Evolutionary conservation across 1,284 basidiomycete species (phyloP).

Genomic region (Leccinum subatratum): DNA sequence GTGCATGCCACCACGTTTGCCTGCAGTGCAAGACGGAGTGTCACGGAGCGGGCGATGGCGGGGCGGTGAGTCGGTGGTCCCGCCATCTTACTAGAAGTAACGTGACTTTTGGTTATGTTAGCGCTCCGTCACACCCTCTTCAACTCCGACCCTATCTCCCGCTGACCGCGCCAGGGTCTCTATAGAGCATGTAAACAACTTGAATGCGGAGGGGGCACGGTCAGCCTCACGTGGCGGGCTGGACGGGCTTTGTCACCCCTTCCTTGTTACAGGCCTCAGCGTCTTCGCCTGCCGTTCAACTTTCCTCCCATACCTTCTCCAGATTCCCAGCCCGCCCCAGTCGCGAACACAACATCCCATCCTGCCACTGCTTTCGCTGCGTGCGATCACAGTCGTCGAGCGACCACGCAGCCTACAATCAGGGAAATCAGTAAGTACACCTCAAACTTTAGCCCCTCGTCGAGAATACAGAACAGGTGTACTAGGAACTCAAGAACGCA

Average conservation of each 20-base stretch:
- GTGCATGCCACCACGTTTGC: too few relatives aligned
- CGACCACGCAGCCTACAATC: conserved; percentile 38
- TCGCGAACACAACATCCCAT: conserved; percentile 43
- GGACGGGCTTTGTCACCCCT: conserved; percentile 56
- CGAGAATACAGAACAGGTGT: conserved; percentile 25
- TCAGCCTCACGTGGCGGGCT: conserved; percentile 46
- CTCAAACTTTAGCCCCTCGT: conserved; percentile 37
- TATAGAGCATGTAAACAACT: conserved; percentile 33
- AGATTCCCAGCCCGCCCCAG: conserved; percentile 47
- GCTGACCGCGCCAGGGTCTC: conserved; percentile 30
- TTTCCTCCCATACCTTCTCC: conserved; percentile 51
- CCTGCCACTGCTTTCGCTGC: conserved; percentile 41
- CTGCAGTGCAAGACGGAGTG: too few relatives aligned
- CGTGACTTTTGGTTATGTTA: too few relatives aligned
- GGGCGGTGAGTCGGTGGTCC: too few relatives aligned
- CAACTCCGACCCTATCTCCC: conserved; percentile 35
- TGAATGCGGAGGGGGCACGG: conserved; percentile 32
- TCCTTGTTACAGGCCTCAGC: conserved; percentile 63
- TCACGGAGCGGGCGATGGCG: too few relatives aligned
- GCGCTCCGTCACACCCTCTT: conserved; percentile 37
- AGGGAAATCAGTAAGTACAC: conserved; percentile 39
- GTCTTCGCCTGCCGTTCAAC: conserved; percentile 66
- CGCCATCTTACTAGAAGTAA: too few relatives aligned
- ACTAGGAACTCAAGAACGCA: conserved; percentile 24
- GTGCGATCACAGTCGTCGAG: conserved; percentile 39